Evolutionary conservation across 73 alveolate species (phyloP).

Genomic region (Tetrahymena elliotti): DNA sequence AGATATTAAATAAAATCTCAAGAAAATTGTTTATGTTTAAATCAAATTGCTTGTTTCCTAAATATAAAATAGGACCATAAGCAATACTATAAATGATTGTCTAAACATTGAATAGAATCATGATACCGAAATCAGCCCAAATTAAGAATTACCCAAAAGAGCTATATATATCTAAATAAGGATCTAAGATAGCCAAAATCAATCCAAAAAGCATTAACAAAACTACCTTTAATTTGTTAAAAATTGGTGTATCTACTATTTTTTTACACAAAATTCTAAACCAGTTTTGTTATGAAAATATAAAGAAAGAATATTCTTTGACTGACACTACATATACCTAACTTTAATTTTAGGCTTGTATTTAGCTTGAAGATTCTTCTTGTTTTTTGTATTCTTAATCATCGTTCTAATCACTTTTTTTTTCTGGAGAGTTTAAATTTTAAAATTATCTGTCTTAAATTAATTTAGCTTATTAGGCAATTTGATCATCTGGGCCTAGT

Average conservation of each 20-base stretch:
- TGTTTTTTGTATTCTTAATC: no score
- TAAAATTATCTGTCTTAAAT: no score
- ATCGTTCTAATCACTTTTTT: no score
- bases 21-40: background rate
- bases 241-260: background rate
- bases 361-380: no score
- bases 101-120: background rate
- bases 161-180: background rate
- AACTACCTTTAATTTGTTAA: background rate
- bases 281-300: background rate
- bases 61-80: background rate
- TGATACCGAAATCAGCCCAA: background rate
- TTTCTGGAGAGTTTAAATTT: no score
- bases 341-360: no score
- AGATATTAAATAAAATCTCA: background rate
- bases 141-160: background rate
- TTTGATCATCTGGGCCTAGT: no score
- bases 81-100: background rate
- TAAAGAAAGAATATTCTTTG: background rate
- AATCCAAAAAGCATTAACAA: background rate
- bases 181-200: background rate
- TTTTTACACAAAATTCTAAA: background rate
- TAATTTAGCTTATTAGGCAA: no score
- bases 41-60: background rate
- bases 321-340: background rate